These are phyloP conservation scores for Pseudogymnoascus sp. DNA, from an alignment of 2,329 filamentous ascomycete genomes.

Conservation along the genomic window DNA sequence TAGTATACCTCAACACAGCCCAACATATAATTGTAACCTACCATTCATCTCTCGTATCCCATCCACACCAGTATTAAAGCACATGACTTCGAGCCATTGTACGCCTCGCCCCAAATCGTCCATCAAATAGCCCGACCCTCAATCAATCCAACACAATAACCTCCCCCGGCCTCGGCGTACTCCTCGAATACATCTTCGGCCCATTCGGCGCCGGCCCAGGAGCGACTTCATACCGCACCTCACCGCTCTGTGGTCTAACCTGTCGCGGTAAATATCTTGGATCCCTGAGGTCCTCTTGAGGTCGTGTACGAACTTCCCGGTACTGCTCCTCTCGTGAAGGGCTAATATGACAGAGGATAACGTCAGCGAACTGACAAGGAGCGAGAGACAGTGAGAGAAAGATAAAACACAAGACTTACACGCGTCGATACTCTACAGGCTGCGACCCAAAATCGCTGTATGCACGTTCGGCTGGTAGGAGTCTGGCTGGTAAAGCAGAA, in stretches of 20 bases:
- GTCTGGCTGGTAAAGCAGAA: not conserved
- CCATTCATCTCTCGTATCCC: not conserved
- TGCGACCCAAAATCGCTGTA: not conserved
- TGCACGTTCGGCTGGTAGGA: not conserved
- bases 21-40: not conserved
- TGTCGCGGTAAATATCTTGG: not conserved
- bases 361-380: not conserved
- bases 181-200: not conserved
- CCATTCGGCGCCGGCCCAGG: not conserved
- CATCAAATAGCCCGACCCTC: not conserved
- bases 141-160: conserved; percentile 9
- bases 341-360: not conserved
- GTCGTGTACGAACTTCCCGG: not conserved
- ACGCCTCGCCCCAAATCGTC: not conserved
- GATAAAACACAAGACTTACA: conserved; percentile 1
- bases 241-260: not conserved
- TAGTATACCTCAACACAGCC: not conserved
- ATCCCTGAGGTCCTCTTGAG: not conserved
- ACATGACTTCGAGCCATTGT: not conserved
- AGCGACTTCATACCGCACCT: not conserved
- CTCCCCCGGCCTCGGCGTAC: not conserved
- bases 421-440: not conserved
- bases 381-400: not conserved
- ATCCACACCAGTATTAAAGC: not conserved
- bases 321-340: not conserved